phyloP scores from a whole-genome alignment of 1,284 basidiomycete genomes.

The Tilletia caries region DNA sequence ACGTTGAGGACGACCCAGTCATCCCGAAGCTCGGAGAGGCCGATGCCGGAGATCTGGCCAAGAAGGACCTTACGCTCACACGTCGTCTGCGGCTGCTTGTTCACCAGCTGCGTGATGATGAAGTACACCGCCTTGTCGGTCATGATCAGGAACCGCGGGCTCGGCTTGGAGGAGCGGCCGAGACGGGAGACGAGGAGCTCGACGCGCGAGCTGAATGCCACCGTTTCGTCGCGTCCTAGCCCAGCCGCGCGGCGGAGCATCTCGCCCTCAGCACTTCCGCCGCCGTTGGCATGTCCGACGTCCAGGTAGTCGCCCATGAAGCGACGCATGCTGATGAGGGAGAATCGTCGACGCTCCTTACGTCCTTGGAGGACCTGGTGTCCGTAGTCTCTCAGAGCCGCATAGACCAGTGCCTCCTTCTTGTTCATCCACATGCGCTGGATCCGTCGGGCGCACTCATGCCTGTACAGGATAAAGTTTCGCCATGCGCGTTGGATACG shows the following conservation, averaged over 20 bases:
- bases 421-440: slow-evolving; percentile 99
- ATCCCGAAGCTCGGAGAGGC: slow-evolving; percentile 83
- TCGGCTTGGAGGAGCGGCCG: slow-evolving; percentile 82
- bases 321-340: slow-evolving; percentile 85
- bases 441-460: slow-evolving; percentile 90
- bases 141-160: slow-evolving; percentile 83
- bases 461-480: slow-evolving; percentile 89
- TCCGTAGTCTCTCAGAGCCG: slow-evolving; percentile 85
- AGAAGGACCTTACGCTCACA: slow-evolving; percentile 87
- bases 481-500: slow-evolving; percentile 95
- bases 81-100: slow-evolving; percentile 63
- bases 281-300: slow-evolving; percentile 68
- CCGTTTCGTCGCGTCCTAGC: slow-evolving; percentile 55
- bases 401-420: slow-evolving; percentile 85
- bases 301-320: slow-evolving; percentile 98
- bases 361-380: slow-evolving; percentile 84
- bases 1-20: slow-evolving; percentile 75
- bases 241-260: slow-evolving; percentile 73
- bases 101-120: slow-evolving; percentile 62
- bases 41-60: slow-evolving; percentile 77
- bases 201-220: slow-evolving; percentile 75
- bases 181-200: slow-evolving; percentile 84
- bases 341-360: slow-evolving; percentile 91
- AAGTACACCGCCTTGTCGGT: slow-evolving; percentile 87
- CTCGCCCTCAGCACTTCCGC: slow-evolving; percentile 66